A percentile compares a stretch with the other conserved stretches of the same genome.
phyloP scores from a whole-genome alignment of 73 alveolate species.

The Tetrahymena malaccensis region DNA sequence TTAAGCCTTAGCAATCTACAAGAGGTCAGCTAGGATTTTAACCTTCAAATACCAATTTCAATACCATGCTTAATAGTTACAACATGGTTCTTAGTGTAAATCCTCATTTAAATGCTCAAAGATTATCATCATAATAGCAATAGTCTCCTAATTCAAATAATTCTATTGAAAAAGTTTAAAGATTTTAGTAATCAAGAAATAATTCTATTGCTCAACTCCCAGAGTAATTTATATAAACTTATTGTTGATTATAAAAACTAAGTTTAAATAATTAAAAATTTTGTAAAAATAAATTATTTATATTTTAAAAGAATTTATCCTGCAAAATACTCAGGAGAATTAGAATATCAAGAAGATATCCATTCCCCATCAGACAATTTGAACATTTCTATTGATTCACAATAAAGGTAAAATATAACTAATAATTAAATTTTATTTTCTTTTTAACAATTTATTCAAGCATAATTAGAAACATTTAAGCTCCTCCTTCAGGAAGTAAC shows the following conservation, averaged over 20 bases:
- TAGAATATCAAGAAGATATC: background rate
- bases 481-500: background rate
- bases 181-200: background rate
- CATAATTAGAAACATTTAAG: background rate
- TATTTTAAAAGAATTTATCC: background rate
- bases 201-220: background rate
- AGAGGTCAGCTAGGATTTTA: background rate
- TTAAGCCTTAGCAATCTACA: background rate
- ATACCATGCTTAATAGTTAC: background rate
- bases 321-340: background rate
- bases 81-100: background rate
- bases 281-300: background rate
- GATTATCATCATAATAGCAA: background rate
- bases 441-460: background rate
- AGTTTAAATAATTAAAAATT: background rate
- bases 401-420: background rate
- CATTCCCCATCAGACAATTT: background rate
- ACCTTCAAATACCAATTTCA: background rate
- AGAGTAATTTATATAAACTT: background rate
- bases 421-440: background rate
- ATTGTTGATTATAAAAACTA: too few relatives aligned
- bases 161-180: background rate
- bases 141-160: background rate
- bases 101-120: background rate
- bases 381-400: background rate